Conservation (phyloP, 352 stramenopile genomes). For the Blastocystis sp. region DNA sequence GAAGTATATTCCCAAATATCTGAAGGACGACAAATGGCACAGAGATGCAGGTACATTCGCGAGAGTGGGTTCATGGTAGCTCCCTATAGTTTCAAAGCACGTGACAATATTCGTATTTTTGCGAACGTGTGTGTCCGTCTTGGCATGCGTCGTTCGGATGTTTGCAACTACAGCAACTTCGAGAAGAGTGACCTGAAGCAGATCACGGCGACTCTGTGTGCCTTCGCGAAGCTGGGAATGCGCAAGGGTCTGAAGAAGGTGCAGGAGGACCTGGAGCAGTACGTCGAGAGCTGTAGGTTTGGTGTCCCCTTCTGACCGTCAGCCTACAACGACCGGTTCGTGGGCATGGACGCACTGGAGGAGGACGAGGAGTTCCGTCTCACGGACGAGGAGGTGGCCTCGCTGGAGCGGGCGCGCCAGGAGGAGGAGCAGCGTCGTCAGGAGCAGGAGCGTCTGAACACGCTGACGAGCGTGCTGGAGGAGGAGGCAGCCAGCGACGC, state of each 20-base stretch:
- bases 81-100: constrained; percentile 17
- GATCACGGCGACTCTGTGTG: constrained; percentile 47
- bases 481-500: too few species aligned
- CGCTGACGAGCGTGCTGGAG: too few species aligned
- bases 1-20: constrained; percentile 30
- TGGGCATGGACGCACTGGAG: neutral
- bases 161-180: constrained; percentile 55
- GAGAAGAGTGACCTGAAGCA: constrained; percentile 44
- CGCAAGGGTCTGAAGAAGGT: constrained; percentile 48
- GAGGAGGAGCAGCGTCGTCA: neutral
- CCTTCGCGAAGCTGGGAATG: constrained; percentile 46
- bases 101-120: constrained; percentile 43
- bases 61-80: neutral
- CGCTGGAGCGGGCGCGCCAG: neutral
- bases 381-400: constrained; percentile 7
- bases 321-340: neutral
- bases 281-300: constrained; percentile 8
- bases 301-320: neutral
- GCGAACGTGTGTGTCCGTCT: constrained; percentile 6
- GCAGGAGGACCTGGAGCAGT: constrained; percentile 7
- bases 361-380: constrained; percentile 49
- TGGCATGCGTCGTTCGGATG: constrained; percentile 45
- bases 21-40: neutral
- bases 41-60: neutral
- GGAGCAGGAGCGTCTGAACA: neutral